Percentiles rank a stretch among this genome's conserved stretches.
These are phyloP conservation scores for Coemansia furcata DNA, from an alignment of 192 early-diverging fungal genomes.

Conservation along the genomic window DNA sequence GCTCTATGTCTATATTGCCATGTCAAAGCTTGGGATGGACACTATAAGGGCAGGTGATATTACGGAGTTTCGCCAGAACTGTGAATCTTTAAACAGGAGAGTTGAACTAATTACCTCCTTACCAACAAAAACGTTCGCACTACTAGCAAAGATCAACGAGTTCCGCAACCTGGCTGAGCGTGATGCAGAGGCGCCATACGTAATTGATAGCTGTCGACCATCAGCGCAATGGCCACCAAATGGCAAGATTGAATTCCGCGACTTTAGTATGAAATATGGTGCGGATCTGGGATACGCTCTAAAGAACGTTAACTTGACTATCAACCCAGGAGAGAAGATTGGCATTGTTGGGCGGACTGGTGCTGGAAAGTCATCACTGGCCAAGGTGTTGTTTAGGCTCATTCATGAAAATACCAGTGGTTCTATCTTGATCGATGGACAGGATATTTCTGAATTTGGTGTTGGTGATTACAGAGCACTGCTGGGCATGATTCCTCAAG, in stretches of 20 bases:
- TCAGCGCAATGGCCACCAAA: conserved; percentile 14
- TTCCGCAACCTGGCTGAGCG: not conserved
- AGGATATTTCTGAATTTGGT: conserved; percentile 70
- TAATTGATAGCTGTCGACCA: conserved; percentile 8
- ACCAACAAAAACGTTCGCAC: not conserved
- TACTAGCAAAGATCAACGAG: not conserved
- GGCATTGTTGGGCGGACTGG: too few species aligned
- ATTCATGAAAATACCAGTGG: conserved; percentile 55
- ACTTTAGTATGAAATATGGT: conserved; percentile 25
- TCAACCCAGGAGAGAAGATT: too few species aligned
- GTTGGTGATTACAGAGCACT: conserved; percentile 50
- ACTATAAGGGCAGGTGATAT: not conserved
- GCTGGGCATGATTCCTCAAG: conserved; percentile 55
- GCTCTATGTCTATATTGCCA: not conserved
- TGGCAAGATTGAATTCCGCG: conserved; percentile 30
- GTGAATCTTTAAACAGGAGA: not conserved
- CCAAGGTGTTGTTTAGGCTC: too few species aligned
- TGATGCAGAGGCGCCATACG: not conserved
- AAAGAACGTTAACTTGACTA: too few species aligned
- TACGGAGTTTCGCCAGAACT: not conserved
- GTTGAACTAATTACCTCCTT: not conserved
- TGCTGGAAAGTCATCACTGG: too few species aligned
- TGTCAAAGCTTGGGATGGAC: not conserved
- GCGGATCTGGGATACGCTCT: not conserved
- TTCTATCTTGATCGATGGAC: conserved; percentile 71